A percentile compares a stretch with the other conserved stretches of the same genome.
phyloP scores from a whole-genome alignment of 179 eudicot genomes.

The Beta corolliflora region DNA sequence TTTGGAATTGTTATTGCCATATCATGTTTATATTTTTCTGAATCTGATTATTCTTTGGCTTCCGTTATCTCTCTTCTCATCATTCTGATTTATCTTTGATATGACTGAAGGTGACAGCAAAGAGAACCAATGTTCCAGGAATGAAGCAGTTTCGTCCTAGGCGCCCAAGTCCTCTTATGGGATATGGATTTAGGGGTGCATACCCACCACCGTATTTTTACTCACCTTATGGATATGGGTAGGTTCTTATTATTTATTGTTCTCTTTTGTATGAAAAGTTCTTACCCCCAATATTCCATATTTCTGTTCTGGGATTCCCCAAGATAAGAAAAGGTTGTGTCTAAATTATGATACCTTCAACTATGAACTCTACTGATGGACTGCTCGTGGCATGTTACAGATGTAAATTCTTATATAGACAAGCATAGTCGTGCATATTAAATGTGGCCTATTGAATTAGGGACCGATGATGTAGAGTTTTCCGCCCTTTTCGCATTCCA shows the following conservation, averaged over 20 bases:
- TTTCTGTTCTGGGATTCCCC: background rate
- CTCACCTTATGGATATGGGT: slow-evolving; percentile 69
- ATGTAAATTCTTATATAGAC: too few species aligned
- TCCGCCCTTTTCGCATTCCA: background rate
- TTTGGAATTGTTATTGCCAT: background rate
- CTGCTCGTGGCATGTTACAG: too few species aligned
- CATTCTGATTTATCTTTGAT: slow-evolving; percentile 11
- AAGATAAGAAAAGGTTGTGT: too few species aligned
- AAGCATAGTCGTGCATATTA: too few species aligned
- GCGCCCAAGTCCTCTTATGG: slow-evolving; percentile 50
- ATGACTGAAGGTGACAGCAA: slow-evolving; percentile 48
- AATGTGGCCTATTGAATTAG: too few species aligned
- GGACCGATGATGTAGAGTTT: too few species aligned
- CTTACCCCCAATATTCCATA: background rate
- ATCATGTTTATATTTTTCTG: background rate
- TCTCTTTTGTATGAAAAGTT: background rate
- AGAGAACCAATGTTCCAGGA: slow-evolving; percentile 66
- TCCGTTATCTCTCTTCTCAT: background rate
- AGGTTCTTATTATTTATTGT: slow-evolving; percentile 1
- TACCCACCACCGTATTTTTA: slow-evolving; percentile 48
- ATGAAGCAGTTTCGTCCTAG: slow-evolving; percentile 58
- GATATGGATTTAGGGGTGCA: slow-evolving; percentile 46
- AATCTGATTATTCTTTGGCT: background rate
- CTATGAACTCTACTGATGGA: too few species aligned
- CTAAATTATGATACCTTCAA: too few species aligned